Evolutionary conservation across 805 yeast species (phyloP), one percentile per base, ranked within the genome.

Genomic region (Ogataea pignaliae): DNA sequence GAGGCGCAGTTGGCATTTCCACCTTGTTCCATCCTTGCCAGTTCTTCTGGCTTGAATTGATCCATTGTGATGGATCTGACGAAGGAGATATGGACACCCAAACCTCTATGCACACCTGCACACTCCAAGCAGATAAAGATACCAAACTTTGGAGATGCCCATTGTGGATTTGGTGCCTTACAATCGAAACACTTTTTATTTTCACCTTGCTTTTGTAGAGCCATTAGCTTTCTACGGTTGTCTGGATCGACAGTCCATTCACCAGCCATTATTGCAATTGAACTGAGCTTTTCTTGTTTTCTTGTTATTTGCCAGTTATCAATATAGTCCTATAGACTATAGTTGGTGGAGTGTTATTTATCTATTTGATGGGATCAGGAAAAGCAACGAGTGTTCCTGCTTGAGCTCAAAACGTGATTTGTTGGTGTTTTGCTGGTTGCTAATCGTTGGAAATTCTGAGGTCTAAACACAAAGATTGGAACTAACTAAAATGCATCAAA

Each of bases 71-170:
- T 90, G 26, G 96, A 85, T 61, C 99, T 76, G 32, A 93, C 98
- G 70, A 93, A 93, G 35, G 97, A 90, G 45, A 93, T 82, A 64
- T 93, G 99, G 36, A 93, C 99, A 34, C 99, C 99, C 39, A 93
- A 72, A 11, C 98, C 95, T 65, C 96, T 77, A 65, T 93, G 99
- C 44, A 85, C 73, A 37, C 99, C 99, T 15, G 99, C 99, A 71
- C 99, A 93, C 63, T 93, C 99, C 34, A 93, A 76, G 66, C 99
- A 93, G 60, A 93, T 91, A 67, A 90, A 93, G 48, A 93, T 86
- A 47, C 99, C 99, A 68, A 91, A 89, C 66, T 93, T 93, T 32
- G 98, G 98, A 12, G 97, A 88, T 2, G 98, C 97, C 99, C 99
- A 93, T 65, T 93, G 99, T 10, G 99, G 99, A 63, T 90, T 91